A percentile compares a stretch with the other conserved stretches of the same genome.
Conservation (phyloP, 2,329 filamentous ascomycete genomes). For the Xylariales sp. region DNA sequence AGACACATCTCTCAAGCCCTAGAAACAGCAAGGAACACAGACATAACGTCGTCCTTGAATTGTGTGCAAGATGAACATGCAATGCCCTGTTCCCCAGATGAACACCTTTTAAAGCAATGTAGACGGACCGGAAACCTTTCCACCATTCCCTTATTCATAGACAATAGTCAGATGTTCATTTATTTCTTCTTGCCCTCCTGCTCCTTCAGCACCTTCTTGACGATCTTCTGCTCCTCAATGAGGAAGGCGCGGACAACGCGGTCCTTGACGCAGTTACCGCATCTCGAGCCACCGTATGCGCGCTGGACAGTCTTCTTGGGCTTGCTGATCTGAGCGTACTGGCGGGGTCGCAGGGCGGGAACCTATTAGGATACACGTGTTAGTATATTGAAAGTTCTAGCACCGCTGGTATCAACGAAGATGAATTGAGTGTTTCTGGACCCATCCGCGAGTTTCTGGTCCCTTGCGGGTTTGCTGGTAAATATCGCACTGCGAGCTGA, state of each 20-base stretch:
- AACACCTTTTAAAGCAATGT: slow-evolving; percentile 30
- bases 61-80: slow-evolving; percentile 21
- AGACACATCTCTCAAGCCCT: slow-evolving; percentile 26
- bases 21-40: slow-evolving; percentile 20
- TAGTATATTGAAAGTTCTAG: background rate
- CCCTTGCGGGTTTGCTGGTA: too few relatives aligned
- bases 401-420: too few relatives aligned
- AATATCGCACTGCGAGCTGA: too few relatives aligned
- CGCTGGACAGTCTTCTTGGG: slow-evolving; percentile 99
- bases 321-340: slow-evolving; percentile 95
- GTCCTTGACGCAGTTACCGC: slow-evolving; percentile 97
- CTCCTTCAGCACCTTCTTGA: slow-evolving; percentile 99
- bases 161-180: slow-evolving; percentile 29
- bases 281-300: slow-evolving; percentile 97
- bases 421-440: too few relatives aligned
- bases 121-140: slow-evolving; percentile 25
- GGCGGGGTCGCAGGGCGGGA: slow-evolving; percentile 94
- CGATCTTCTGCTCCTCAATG: slow-evolving; percentile 99
- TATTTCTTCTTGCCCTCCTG: slow-evolving; percentile 79
- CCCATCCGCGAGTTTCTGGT: too few relatives aligned
- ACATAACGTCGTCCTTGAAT: slow-evolving; percentile 13
- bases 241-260: slow-evolving; percentile 97
- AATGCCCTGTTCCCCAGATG: slow-evolving; percentile 24
- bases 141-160: slow-evolving; percentile 16
- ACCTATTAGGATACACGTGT: slow-evolving; percentile 48